These are phyloP conservation scores for Botryosphaeria dothidea DNA, from an alignment of 2,329 filamentous ascomycete genomes.

Conservation along the genomic window DNA sequence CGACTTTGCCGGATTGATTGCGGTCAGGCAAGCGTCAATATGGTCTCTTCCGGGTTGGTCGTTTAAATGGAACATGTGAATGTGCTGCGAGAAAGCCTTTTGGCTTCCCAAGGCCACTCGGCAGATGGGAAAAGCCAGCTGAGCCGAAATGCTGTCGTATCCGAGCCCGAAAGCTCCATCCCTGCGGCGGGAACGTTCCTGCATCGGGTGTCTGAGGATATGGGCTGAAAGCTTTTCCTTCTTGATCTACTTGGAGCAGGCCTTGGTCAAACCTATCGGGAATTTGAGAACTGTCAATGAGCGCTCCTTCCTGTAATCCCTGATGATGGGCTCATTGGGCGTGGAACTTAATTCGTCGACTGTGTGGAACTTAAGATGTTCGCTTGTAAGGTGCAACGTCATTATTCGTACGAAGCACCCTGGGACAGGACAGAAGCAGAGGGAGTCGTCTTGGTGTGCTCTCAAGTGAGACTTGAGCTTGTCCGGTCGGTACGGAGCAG, in stretches of 20 bases:
- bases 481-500: slow-evolving; percentile 11
- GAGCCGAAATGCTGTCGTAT: neutral
- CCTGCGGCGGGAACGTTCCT: neutral
- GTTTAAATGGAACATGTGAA: neutral
- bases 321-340: neutral
- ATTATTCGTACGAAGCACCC: neutral
- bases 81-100: neutral
- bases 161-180: neutral
- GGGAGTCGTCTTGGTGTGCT: slow-evolving; percentile 13
- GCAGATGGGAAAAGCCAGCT: neutral
- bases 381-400: neutral
- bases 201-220: neutral
- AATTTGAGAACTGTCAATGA: neutral
- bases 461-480: slow-evolving; percentile 18
- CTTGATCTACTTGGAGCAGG: neutral
- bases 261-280: neutral
- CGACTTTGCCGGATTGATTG: neutral
- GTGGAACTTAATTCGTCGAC: neutral
- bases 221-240: neutral
- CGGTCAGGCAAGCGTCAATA: neutral
- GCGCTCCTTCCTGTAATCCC: neutral
- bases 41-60: neutral
- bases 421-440: neutral
- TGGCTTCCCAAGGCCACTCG: neutral
- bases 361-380: neutral